phyloP scores from a whole-genome alignment of 441 rosid genomes.

The Euphorbia schlechtendalii region DNA sequence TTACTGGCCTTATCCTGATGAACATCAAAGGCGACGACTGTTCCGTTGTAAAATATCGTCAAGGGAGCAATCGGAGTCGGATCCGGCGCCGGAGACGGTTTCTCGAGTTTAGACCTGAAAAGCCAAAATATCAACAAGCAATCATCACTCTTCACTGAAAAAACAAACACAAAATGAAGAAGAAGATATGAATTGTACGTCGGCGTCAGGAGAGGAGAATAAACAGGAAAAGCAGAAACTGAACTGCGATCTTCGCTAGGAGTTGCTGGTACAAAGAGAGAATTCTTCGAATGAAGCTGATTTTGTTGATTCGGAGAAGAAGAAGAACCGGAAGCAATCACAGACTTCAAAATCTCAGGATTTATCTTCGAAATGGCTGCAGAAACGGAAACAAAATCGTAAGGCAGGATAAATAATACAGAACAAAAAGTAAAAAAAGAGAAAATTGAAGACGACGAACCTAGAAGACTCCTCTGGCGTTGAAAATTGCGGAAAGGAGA shows the following conservation, averaged over 20 bases:
- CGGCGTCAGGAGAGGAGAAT: slow-evolving; percentile 19
- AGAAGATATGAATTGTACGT: slow-evolving; percentile 22
- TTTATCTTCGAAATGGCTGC: slow-evolving; percentile 82
- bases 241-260: slow-evolving; percentile 35
- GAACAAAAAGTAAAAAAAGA: too few relatives aligned
- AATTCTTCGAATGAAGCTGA: slow-evolving; percentile 20
- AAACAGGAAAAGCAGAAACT: too few relatives aligned
- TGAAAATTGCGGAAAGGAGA: slow-evolving; percentile 41
- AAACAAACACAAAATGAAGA: not conserved
- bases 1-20: slow-evolving; percentile 44
- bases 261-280: slow-evolving; percentile 39
- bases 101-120: slow-evolving; percentile 25
- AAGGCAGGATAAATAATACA: not conserved
- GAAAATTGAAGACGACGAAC: slow-evolving; percentile 12
- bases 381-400: not conserved
- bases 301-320: not conserved
- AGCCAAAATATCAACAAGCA: not conserved
- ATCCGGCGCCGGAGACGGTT: not conserved
- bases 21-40: slow-evolving; percentile 58
- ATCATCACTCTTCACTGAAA: not conserved
- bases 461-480: slow-evolving; percentile 73
- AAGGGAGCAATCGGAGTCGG: slow-evolving; percentile 37
- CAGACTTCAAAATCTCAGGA: slow-evolving; percentile 63
- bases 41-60: slow-evolving; percentile 88
- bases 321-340: slow-evolving; percentile 43